phyloP scores from a whole-genome alignment of 2,329 filamentous ascomycete genomes.

The Colletotrichum echinochloae region DNA sequence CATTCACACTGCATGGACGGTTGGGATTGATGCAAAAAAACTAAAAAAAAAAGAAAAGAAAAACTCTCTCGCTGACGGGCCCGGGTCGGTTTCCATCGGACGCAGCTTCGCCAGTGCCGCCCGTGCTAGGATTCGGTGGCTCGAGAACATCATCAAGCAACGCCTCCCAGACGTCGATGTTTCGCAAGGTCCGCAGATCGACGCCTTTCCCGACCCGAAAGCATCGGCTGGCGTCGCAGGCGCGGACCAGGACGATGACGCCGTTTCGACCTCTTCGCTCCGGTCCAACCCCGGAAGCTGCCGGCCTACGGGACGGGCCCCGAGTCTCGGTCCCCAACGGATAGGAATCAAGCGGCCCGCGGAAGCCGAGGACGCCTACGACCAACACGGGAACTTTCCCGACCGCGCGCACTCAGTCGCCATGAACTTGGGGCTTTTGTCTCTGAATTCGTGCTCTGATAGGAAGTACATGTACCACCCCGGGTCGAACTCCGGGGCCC shows the following conservation, averaged over 20 bases:
- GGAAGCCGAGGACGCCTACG: constrained; percentile 50
- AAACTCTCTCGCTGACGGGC: constrained; percentile 2
- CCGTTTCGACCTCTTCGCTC: constrained; percentile 16
- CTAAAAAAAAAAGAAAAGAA: no score
- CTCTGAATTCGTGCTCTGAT: constrained; percentile 52
- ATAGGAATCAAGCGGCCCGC: constrained; percentile 18
- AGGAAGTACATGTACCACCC: constrained; percentile 53
- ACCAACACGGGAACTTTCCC: constrained; percentile 61
- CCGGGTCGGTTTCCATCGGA: background rate
- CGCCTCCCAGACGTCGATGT: constrained; percentile 48
- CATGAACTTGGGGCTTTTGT: constrained; percentile 51
- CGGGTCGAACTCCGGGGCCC: constrained; percentile 52
- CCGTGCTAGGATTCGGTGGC: constrained; percentile 49
- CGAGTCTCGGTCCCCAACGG: constrained; percentile 7
- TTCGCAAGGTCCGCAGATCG: constrained; percentile 45
- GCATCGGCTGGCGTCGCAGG: constrained; percentile 23
- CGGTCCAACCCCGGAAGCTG: constrained; percentile 17
- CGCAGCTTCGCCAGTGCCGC: constrained; percentile 44
- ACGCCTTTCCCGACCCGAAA: constrained; percentile 42
- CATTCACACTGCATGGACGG: background rate
- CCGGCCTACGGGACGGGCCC: constrained; percentile 1
- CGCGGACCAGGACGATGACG: constrained; percentile 37
- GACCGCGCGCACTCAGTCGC: constrained; percentile 59
- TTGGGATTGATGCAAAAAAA: background rate
- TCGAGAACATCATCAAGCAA: constrained; percentile 48